Base-by-base conservation (phyloP, 176 grass and related monocot species). In the Leersia perrieri region DNA sequence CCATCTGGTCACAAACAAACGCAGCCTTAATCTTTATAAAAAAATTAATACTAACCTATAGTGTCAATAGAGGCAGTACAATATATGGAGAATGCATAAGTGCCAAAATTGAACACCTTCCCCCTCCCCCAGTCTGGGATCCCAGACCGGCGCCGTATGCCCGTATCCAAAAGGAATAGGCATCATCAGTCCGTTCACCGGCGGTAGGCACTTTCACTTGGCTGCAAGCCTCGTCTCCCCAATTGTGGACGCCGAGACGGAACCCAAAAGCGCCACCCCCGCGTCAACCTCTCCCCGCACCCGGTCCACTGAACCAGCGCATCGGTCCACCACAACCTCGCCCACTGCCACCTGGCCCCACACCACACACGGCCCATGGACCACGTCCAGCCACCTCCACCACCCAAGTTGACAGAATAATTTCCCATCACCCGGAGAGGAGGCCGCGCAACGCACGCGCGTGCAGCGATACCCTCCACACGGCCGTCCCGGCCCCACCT, bases 391-490 rank as follows among this genome's bases (percentile, higher is more conserved):
- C 6, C 22, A 2, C 14, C 3, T 14, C 27, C 29, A 4, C 49
- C 1, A 28, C 36, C 53, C 82, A 73, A 80, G 33, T 66, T 80
- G 84, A 86, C 69, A 66, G 84, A 80, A 80, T 74, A 51, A n/a
- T 86, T 80, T 74, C 33, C 40, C 68, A 33, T 33, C 76, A 7
- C 8, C 8, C 60, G 42, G 33, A 27, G 28, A 18, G 4, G 40
- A 44, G n/a, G n/a, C n/a, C n/a, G n/a, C n/a, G n/a, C n/a, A n/a
- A n/a, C 27, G 27, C 18, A 40, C 69, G 30, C 68, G 5, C 5
- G 3, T 9, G 5, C 5, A 0, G 0, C 1, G 32, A 6, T 6
- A 3, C 66, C 25, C 0, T 8, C 1, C 42, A 18, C 25, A 58
- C 60, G 39, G 76, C 10, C 22, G 14, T 3, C 0, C 5, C 26